Base-by-base conservation (phyloP, 169 alveolate species). In the Plasmodium ovale region DNA sequence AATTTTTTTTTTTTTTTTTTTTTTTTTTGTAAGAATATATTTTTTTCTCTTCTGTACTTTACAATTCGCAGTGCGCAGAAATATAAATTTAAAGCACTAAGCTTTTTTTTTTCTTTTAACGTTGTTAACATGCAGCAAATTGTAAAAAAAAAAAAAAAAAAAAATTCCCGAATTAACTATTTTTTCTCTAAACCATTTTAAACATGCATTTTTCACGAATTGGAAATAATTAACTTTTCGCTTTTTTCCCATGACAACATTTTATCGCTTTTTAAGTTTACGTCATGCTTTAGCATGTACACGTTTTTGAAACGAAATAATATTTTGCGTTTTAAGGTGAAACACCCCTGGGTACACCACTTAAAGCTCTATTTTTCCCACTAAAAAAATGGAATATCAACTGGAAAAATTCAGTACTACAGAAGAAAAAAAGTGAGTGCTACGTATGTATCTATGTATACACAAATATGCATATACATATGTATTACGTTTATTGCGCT, bases 311-410 rank as follows among this genome's bases (percentile, higher is more conserved):
- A 12, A 9, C 35, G n/a, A 70, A 49, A 70, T 33, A 54, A 23
- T 35, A 25, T n/a, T 35, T 12, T 4, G 35, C 16, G 39, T 16
- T 31, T 68, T 68, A 14, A n/a, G 19, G 68, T 51, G 67, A 23
- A 56, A 54, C 44, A 16, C 29, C 67, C 56, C 62, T 47, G 14
- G 4, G 49, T 49, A 62, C 88, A 77, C 88, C 88, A 54, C 88
- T 62, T 77, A 77, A 35, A 39, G 88, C 88, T 64, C 88, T 62
- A 77, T 60, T 77, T 77, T 77, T 62, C 39, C 58, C n/a, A 53
- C 31, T 25, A 65, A 67, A 23, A 39, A 67, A 67, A 16, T n/a
- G 33, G 23, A 6, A 35, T 27, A n/a, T n/a, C n/a, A n/a, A n/a
- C n/a, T n/a, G n/a, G n/a, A n/a, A n/a, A n/a, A n/a, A n/a, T n/a